Evolutionary conservation across 352 stramenopile species (phyloP), one percentile per base, ranked within the genome.

Genomic region (Pythium apleroticum): DNA sequence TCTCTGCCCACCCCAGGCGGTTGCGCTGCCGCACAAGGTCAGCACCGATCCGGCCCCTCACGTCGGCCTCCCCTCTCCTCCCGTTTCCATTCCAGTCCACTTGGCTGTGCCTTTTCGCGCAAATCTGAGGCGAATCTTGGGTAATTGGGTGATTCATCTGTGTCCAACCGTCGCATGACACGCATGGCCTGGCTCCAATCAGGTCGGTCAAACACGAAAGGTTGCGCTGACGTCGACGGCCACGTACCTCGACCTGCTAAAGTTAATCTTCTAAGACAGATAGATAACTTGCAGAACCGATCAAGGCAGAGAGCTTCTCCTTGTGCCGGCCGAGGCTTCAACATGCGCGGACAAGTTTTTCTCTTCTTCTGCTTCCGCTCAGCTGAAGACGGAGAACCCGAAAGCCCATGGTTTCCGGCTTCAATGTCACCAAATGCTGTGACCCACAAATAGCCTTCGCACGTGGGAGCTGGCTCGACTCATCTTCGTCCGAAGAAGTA

Each of bases 91-190:
- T 11, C 25, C 12, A 49, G n/a, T n/a, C n/a, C n/a, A n/a, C n/a
- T n/a, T n/a, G n/a, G n/a, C n/a, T 24, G 62, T 68, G 62, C 19
- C 62, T 63, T 46, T 68, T 68, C 62, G 33, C 62, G 33, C 20
- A 33, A 54, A 30, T 61, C 24, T 58, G 45, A 56, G 27, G 41
- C 54, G 35, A 64, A 71, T 71, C 53, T 58, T 71, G 55, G 62
- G 54, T 69, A 31, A 43, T 70, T 70, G 56, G 63, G 63, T 70
- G 35, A 37, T 59, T 54, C 19, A 25, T 54, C 57, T 27, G 22
- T 35, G 28, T 54, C 65, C 65, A 71, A 71, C 52, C 65, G 45
- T 49, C 55, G 22, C 54, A 35, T 68, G 61, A 68, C 61, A 68
- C 45, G 46, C 53, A 48, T 61, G 60, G 28, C 19, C 60, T 66